Percentiles rank a stretch among this genome's conserved stretches.
These are phyloP conservation scores for Yamadazyma scolyti DNA, from an alignment of 805 yeast species.

Conservation along the genomic window DNA sequence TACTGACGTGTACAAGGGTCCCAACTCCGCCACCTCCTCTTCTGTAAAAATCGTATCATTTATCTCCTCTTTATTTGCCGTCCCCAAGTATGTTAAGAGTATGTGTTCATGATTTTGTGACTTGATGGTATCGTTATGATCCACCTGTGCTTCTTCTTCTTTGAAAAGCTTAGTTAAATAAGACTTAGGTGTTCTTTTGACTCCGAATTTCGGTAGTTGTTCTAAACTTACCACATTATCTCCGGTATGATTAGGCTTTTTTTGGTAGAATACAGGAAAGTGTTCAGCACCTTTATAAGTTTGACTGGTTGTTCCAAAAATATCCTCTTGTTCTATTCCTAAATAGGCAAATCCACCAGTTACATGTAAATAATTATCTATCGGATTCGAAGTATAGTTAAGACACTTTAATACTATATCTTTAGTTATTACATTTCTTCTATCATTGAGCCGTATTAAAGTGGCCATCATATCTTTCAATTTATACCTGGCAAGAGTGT, in stretches of 20 bases:
- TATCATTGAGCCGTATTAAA: neutral
- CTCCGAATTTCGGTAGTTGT: too few species aligned
- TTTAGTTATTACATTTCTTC: too few species aligned
- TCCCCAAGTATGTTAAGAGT: constrained; percentile 14
- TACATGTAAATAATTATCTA: constrained; percentile 2
- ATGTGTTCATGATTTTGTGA: constrained; percentile 16
- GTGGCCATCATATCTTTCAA: too few species aligned
- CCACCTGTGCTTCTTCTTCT: constrained; percentile 10
- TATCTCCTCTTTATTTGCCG: constrained; percentile 7
- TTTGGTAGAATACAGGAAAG: too few species aligned
- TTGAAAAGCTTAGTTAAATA: constrained; percentile 4
- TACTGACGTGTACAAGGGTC: too few species aligned
- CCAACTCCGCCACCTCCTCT: constrained; percentile 9
- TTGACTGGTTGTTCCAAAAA: constrained; percentile 1
- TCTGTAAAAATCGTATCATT: constrained; percentile 6
- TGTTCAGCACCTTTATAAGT: too few species aligned
- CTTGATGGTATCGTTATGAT: constrained; percentile 11
- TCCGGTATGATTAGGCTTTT: too few species aligned
- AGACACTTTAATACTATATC: too few species aligned
- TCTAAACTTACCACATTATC: too few species aligned
- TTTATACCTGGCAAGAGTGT: too few species aligned
- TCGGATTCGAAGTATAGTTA: too few species aligned
- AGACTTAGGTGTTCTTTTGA: too few species aligned
- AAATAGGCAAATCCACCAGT: constrained; percentile 1
- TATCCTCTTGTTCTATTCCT: constrained; percentile 4